Evolutionary conservation across 2,329 filamentous ascomycete species (phyloP).

Genomic region (Fusarium fujikuroi): DNA sequence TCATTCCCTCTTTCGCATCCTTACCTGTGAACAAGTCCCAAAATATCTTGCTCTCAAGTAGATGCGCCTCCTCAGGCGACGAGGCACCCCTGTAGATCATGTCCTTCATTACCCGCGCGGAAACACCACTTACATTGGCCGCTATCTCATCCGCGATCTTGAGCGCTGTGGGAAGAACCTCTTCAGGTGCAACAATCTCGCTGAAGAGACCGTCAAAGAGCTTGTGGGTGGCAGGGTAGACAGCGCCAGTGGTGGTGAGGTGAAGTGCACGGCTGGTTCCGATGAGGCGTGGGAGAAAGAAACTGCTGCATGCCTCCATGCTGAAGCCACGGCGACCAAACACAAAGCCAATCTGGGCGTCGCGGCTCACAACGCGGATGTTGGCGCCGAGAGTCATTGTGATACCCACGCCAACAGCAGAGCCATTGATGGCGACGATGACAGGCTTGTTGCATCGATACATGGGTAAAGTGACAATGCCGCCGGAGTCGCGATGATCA

Average conservation of each 20-base stretch:
- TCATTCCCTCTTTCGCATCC: conserved; percentile 74
- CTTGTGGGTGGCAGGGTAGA: conserved; percentile 62
- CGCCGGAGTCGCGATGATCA: conserved; percentile 62
- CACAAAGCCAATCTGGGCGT: conserved; percentile 78
- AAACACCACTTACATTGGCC: conserved; percentile 71
- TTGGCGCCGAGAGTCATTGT: conserved; percentile 69
- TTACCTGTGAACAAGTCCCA: conserved; percentile 66
- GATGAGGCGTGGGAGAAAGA: conserved; percentile 76
- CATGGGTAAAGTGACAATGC: conserved; percentile 64
- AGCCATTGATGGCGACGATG: conserved; percentile 68
- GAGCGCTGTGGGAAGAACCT: conserved; percentile 72
- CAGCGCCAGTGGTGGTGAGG: conserved; percentile 73
- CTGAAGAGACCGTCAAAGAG: conserved; percentile 72
- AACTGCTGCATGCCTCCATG: conserved; percentile 78
- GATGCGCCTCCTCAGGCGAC: conserved; percentile 74
- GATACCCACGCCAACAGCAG: conserved; percentile 69
- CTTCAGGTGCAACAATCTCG: conserved; percentile 68
- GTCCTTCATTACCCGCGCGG: conserved; percentile 75
- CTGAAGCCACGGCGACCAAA: conserved; percentile 76
- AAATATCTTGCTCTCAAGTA: conserved; percentile 74
- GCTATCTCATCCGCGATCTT: conserved; percentile 74
- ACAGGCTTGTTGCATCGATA: conserved; percentile 68
- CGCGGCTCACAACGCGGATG: conserved; percentile 62
- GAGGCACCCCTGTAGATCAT: conserved; percentile 71
- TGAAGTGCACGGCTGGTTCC: conserved; percentile 72